phyloP scores from a whole-genome alignment of 257 asterid genomes.

The Fraxinus americana region DNA sequence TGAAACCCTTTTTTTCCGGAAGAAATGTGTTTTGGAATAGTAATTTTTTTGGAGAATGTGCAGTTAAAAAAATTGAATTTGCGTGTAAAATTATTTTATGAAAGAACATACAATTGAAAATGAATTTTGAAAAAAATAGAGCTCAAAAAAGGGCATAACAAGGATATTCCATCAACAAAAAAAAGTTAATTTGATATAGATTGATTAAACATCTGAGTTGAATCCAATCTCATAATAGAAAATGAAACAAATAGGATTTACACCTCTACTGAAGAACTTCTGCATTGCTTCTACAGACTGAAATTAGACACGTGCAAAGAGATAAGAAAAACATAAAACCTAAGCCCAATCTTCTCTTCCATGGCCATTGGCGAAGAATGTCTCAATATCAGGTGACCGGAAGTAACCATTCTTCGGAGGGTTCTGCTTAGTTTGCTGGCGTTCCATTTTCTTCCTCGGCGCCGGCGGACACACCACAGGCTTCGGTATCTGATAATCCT shows the following conservation, averaged over 20 bases:
- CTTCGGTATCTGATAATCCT: slow-evolving; percentile 53
- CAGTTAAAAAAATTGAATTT: no score
- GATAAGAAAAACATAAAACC: not conserved
- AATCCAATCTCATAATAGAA: not conserved
- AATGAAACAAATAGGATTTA: not conserved
- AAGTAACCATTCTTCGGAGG: slow-evolving; percentile 47
- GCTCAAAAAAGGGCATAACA: not conserved
- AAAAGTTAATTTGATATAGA: not conserved
- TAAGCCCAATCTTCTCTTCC: slow-evolving; percentile 33
- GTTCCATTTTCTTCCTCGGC: slow-evolving; percentile 50
- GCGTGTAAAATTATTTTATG: no score
- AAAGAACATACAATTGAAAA: no score
- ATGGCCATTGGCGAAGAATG: slow-evolving; percentile 37
- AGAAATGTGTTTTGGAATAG: no score
- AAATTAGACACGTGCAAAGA: not conserved
- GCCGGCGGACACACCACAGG: slow-evolving; percentile 63
- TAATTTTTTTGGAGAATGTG: no score
- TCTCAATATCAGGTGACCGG: slow-evolving; percentile 61
- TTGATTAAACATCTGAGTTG: not conserved
- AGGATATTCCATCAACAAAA: not conserved
- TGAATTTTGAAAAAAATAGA: no score
- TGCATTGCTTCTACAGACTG: not conserved
- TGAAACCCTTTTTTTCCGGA: no score
- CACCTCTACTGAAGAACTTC: not conserved
- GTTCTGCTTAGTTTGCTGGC: slow-evolving; percentile 23